A percentile compares a stretch with the other conserved stretches of the same genome.
phyloP scores from a whole-genome alignment of 73 alveolate species.

The Paramecium sonneborni region DNA sequence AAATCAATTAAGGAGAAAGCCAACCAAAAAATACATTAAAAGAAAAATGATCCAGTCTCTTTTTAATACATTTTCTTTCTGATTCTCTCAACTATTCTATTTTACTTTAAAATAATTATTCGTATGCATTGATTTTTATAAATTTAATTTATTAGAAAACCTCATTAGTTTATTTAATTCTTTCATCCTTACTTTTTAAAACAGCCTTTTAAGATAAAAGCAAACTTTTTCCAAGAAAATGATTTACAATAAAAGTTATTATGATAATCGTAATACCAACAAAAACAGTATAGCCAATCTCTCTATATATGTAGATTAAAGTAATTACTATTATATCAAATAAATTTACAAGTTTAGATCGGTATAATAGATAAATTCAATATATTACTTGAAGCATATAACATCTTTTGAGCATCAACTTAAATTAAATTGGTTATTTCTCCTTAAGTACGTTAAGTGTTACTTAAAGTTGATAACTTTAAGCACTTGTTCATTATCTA shows the following conservation, averaged over 20 bases:
- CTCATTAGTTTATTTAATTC: conserved; percentile 85
- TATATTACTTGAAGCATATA: not conserved
- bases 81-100: conserved; percentile 71
- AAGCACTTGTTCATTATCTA: not conserved
- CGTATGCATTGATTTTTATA: conserved; percentile 89
- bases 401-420: conserved; percentile 44
- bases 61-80: conserved; percentile 66
- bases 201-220: conserved; percentile 68
- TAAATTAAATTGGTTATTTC: conserved; percentile 35
- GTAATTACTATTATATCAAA: not conserved
- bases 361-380: not conserved
- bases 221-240: conserved; percentile 1
- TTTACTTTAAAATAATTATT: conserved; percentile 71
- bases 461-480: conserved; percentile 23
- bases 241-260: not conserved
- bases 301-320: not conserved
- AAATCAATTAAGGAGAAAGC: conserved; percentile 72
- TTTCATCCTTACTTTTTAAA: conserved; percentile 82
- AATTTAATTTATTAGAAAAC: conserved; percentile 85
- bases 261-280: conserved; percentile 47
- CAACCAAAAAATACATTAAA: conserved; percentile 73
- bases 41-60: conserved; percentile 57
- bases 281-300: conserved; percentile 26
- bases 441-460: conserved; percentile 32
- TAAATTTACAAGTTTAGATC: not conserved